A percentile compares a stretch with the other conserved stretches of the same genome.
Evolutionary conservation across 2,329 filamentous ascomycete species (phyloP).

Genomic region (Aspergillus fructus): DNA sequence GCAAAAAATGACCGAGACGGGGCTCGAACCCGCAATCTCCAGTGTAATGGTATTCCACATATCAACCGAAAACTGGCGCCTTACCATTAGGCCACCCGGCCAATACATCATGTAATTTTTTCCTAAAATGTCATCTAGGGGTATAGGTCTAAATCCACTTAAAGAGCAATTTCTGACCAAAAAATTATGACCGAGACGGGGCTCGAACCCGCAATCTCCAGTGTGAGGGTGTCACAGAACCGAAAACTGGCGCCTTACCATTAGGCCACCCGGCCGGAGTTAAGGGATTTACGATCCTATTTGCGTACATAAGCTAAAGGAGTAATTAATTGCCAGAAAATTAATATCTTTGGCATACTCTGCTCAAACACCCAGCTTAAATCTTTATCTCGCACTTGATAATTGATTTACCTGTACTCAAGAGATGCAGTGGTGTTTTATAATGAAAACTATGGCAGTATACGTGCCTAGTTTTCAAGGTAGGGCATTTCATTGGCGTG

Average conservation of each 20-base stretch:
- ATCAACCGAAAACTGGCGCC: neutral
- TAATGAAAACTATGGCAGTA: too few species aligned
- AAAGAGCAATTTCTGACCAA: neutral
- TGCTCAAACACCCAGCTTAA: too few species aligned
- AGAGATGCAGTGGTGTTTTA: too few species aligned
- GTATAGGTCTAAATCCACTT: too few species aligned
- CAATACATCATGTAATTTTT: neutral
- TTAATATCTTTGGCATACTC: too few species aligned
- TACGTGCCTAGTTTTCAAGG: too few species aligned
- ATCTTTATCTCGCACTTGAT: too few species aligned
- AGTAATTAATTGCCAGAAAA: too few species aligned
- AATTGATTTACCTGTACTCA: too few species aligned
- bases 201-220: neutral
- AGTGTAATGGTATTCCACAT: neutral
- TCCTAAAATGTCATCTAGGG: rapidly evolving
- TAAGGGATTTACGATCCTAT: too few species aligned
- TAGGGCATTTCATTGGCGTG: too few species aligned
- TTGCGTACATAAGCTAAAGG: too few species aligned
- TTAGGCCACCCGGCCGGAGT: neutral
- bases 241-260: neutral
- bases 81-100: neutral
- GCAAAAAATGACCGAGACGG: neutral
- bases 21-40: neutral
- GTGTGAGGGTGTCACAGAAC: neutral
- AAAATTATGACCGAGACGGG: neutral